phyloP scores from a whole-genome alignment of 2,329 filamentous ascomycete genomes.

The Hirsutella thompsonii region DNA sequence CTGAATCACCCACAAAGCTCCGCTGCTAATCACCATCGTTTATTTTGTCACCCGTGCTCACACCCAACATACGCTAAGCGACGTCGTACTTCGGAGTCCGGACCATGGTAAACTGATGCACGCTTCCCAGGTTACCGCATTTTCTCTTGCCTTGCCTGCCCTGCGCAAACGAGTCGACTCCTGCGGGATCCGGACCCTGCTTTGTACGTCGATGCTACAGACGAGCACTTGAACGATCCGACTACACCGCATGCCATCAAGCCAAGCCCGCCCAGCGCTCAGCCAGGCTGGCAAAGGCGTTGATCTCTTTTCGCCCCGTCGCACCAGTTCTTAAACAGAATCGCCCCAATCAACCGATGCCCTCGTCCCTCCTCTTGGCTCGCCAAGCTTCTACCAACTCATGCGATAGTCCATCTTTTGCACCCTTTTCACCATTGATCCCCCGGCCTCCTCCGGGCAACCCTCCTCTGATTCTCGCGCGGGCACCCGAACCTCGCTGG shows the following conservation, averaged over 20 bases:
- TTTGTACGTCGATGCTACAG: too few relatives aligned
- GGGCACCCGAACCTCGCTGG: constrained; percentile 3
- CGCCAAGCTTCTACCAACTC: neutral
- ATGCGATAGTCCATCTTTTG: neutral
- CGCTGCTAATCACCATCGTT: too few relatives aligned
- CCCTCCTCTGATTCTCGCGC: constrained; percentile 26
- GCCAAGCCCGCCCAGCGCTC: neutral
- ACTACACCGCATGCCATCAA: neutral
- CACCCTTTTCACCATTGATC: constrained; percentile 20
- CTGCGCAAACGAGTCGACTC: too few relatives aligned
- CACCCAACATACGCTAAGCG: too few relatives aligned
- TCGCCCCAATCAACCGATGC: neutral
- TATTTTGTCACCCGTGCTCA: too few relatives aligned
- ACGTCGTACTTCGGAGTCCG: too few relatives aligned
- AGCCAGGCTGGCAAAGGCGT: neutral
- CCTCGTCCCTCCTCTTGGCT: neutral
- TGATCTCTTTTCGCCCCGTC: neutral
- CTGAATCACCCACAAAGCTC: too few relatives aligned
- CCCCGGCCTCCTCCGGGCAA: constrained; percentile 14
- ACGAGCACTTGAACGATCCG: too few relatives aligned
- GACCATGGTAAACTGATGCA: too few relatives aligned
- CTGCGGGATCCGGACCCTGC: too few relatives aligned
- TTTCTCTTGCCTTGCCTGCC: too few relatives aligned
- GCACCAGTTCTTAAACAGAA: neutral
- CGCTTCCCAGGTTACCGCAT: too few relatives aligned